Evolutionary conservation across 139 green algal species (phyloP).

Genomic region (Dunaliella sp.): DNA sequence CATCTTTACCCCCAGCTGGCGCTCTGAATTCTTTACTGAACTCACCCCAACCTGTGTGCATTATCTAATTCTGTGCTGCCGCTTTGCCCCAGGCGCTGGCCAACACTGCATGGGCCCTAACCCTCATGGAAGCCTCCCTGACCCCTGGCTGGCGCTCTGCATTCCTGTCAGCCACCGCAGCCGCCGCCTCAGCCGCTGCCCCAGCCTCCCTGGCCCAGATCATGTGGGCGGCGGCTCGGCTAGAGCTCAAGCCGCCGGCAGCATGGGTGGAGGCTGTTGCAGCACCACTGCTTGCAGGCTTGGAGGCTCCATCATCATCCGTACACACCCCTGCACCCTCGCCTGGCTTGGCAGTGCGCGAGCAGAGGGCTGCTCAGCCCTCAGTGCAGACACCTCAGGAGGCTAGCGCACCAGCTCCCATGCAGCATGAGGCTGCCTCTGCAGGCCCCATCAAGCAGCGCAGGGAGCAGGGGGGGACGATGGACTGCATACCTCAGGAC

Average conservation of each 20-base stretch:
- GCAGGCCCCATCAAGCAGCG: too few species aligned
- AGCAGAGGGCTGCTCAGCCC: neutral
- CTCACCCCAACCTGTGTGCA: too few species aligned
- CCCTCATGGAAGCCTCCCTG: slow-evolving; percentile 2
- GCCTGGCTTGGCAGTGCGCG: neutral
- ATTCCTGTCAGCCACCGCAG: neutral
- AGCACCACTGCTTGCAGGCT: neutral
- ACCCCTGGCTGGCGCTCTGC: neutral
- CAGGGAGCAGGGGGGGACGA: too few species aligned
- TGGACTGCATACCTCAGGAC: neutral
- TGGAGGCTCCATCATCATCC: too few species aligned
- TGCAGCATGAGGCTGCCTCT: neutral
- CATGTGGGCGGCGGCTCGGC: slow-evolving; percentile 4
- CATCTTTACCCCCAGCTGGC: neutral
- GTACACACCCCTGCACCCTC: neutral
- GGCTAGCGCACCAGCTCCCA: neutral
- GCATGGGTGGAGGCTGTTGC: neutral
- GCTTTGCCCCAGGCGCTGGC: neutral
- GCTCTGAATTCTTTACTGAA: neutral
- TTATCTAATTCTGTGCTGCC: too few species aligned
- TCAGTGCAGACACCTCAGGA: neutral
- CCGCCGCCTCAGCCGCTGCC: neutral
- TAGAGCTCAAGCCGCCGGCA: neutral
- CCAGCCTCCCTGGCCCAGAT: slow-evolving; percentile 3
- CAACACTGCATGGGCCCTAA: slow-evolving; percentile 10